Base-by-base conservation (phyloP, 306 rosid species). In the Vicia villosa region DNA sequence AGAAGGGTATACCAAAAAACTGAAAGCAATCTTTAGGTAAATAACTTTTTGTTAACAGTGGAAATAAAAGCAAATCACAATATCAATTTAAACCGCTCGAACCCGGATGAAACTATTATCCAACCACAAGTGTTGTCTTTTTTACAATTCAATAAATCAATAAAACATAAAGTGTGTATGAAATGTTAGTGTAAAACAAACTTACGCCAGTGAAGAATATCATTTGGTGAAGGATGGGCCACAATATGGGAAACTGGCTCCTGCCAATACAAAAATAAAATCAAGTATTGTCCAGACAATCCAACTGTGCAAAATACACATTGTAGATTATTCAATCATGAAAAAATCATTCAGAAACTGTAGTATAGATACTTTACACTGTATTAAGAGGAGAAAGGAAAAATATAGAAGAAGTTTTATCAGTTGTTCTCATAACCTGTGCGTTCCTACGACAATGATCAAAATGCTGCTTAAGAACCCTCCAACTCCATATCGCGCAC, bases 161-260 rank as follows among this genome's bases (percentile, higher is more conserved):
- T 22, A 22, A 1, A 22, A 22, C 24, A 22, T 22, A 22, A 22
- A 22, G 24, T 22, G 52, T 13, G 42, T 28, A 42, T 38, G 62
- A 78, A 41, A 59, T 42, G 43, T 10, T 13, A 20, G n/a, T 5
- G 73, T 61, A 19, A 52, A 74, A 62, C 57, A 66, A 73, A 91
- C 99, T 89, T 86, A 95, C 99, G 97, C 99, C 99, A 95, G 61
- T 95, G 96, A 41, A 95, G 99, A 87, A 95, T 89, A 70, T 95
- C 96, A 74, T 81, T 95, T 24, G 99, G 92, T 45, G 88, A 87
- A 73, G 99, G 99, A 68, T 86, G 89, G 24, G 99, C 96, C 56
- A 89, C 96, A 70, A 91, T 84, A 89, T 95, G 97, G 14, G 99
- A 82, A 68, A 95, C 99, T n/a, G 99, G 99, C 81, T 95, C 99